Base-by-base conservation (phyloP, 305 asterid species). In the Fraxinus nigra region DNA sequence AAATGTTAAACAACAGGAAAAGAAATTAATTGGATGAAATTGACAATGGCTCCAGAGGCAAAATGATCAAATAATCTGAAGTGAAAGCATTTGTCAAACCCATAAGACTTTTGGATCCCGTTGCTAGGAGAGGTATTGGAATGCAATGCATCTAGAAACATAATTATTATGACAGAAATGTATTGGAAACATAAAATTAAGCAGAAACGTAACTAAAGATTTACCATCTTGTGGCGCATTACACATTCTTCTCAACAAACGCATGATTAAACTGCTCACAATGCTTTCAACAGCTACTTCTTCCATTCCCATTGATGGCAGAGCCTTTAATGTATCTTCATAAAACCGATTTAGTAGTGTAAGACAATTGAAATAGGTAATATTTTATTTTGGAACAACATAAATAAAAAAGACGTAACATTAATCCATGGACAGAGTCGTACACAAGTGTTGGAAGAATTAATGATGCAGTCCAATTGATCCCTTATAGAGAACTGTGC, bases 191-290 rank as follows among this genome's bases (percentile, higher is more conserved):
- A 22, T 37, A 28, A 61, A 76, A 56, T 34, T 72, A 79, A 65
- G 65, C 73, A 78, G 32, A 59, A 78, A 75, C 11, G 83, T 18
- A 74, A 75, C 54, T 72, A 81, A 85, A 83, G 59, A 61, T 69
- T 87, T 90, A 97, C 98, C 98, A 75, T 91, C 88, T 75, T 83
- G 86, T 30, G 91, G 82, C 20, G 88, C 84, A 59, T 84, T 77
- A 87, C 94, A 93, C 97, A 90, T 93, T 88, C 95, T 92, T 82
- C 87, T 88, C 87, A 92, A 82, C 82, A 94, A 85, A 40, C 93
- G 95, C 84, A 85, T 77, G 67, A 93, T 89, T 90, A 95, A 90
- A 88, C 96, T 85, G 90, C 87, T 89, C 65, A 91, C 79, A 73
- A 89, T 92, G 88, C 94, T 93, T 91, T 94, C 97, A 80, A 84